phyloP scores from a whole-genome alignment of 1,284 basidiomycete species.

The Ceraceosorus guamensis region DNA sequence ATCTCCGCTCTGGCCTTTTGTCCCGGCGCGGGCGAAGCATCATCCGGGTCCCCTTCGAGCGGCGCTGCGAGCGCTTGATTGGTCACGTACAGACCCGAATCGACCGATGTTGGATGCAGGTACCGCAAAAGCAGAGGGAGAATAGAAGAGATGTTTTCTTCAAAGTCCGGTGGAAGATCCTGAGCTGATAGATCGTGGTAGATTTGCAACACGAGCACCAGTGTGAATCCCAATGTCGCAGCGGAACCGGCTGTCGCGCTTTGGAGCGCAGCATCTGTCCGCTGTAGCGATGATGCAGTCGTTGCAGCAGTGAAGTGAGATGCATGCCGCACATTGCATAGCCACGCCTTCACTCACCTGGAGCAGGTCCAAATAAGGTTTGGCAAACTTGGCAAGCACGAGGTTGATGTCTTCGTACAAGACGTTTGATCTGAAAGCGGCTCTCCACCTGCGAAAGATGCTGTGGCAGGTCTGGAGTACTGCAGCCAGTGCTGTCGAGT shows the following conservation, averaged over 20 bases:
- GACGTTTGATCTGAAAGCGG: conserved; percentile 76
- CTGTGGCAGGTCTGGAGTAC: conserved; percentile 90
- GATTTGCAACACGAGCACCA: conserved; percentile 68
- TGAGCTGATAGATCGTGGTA: conserved; percentile 93
- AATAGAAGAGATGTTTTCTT: conserved; percentile 65
- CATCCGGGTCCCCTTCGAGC: conserved; percentile 57
- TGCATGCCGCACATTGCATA: neutral
- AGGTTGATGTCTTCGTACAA: conserved; percentile 89
- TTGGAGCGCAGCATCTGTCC: conserved; percentile 52
- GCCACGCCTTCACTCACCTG: conserved; percentile 3
- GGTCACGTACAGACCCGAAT: conserved; percentile 26
- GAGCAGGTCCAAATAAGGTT: conserved; percentile 65
- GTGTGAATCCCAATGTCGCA: conserved; percentile 42
- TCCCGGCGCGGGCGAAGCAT: conserved; percentile 69
- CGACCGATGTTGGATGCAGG: conserved; percentile 6
- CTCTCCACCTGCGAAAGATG: conserved; percentile 87
- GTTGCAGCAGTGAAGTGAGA: conserved; percentile 48
- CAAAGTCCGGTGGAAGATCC: conserved; percentile 87
- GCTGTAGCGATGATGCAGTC: conserved; percentile 21
- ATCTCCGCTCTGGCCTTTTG: conserved; percentile 82
- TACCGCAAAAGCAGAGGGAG: conserved; percentile 33
- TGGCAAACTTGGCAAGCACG: conserved; percentile 74
- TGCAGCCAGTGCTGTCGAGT: conserved; percentile 79
- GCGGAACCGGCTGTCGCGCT: conserved; percentile 42
- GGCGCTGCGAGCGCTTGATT: conserved; percentile 26